A percentile compares a stretch with the other conserved stretches of the same genome.
These are phyloP conservation scores for Cystobasidium pallidum DNA, from an alignment of 1,284 basidiomycete species.

Conservation along the genomic window DNA sequence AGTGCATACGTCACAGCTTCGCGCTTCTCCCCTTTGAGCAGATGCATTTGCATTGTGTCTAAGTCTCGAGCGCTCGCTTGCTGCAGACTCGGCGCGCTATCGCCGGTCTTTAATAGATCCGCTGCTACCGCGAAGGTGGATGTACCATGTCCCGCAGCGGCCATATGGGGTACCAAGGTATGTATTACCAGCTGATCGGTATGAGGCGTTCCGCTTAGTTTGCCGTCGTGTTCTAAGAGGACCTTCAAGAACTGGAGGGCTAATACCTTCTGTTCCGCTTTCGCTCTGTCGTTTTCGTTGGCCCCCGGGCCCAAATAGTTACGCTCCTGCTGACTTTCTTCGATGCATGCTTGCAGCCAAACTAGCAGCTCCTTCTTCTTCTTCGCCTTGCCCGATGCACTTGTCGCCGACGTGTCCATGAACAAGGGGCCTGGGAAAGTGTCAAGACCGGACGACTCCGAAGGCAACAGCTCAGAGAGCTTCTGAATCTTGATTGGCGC, in stretches of 20 bases:
- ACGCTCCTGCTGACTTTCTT: slow-evolving; percentile 75
- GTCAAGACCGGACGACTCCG: slow-evolving; percentile 61
- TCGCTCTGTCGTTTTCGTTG: slow-evolving; percentile 59
- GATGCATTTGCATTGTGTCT: slow-evolving; percentile 75
- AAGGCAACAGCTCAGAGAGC: slow-evolving; percentile 70
- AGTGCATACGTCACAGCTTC: slow-evolving; percentile 87
- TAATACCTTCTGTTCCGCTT: slow-evolving; percentile 73
- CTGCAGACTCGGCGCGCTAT: slow-evolving; percentile 50
- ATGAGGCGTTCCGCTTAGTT: slow-evolving; percentile 71
- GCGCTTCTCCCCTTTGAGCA: slow-evolving; percentile 79
- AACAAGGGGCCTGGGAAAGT: slow-evolving; percentile 83
- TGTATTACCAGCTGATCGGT: slow-evolving; percentile 68
- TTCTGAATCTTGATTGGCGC: slow-evolving; percentile 71
- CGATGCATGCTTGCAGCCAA: slow-evolving; percentile 73
- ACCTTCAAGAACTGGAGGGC: slow-evolving; percentile 75
- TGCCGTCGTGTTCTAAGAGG: slow-evolving; percentile 84
- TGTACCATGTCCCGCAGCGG: slow-evolving; percentile 1
- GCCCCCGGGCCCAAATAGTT: slow-evolving; percentile 67
- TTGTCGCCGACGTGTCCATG: slow-evolving; percentile 69
- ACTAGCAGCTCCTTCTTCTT: slow-evolving; percentile 78
- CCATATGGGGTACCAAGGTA: slow-evolving; percentile 64
- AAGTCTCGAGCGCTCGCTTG: slow-evolving; percentile 65
- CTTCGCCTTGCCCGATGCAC: slow-evolving; percentile 66
- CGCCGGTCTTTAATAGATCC: slow-evolving; percentile 1
- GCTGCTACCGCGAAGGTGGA: slow-evolving; percentile 31